Evolutionary conservation across 164 flowering plant genomes (phyloP), one percentile per base, ranked within the genome.

Genomic region (Paratinospora sagittata): DNA sequence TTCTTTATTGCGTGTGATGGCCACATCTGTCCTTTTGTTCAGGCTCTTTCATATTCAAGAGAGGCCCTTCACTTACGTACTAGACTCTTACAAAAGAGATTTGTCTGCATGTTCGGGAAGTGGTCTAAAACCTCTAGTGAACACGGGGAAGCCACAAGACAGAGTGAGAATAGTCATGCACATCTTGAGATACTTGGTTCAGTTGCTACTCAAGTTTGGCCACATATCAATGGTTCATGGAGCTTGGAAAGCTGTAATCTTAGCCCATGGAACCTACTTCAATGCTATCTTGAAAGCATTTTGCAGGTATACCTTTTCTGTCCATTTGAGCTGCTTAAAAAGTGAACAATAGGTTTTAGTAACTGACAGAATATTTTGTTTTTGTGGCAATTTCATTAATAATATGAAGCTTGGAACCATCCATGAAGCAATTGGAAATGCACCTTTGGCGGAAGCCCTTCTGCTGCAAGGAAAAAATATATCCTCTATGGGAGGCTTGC

Each of bases 211-310:
- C 81, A 82, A 75, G 75, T 81, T 69, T 90, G 89, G 96, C 76
- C 84, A 7, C 74, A 49, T 57, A 73, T 71, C 27, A 43, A 39
- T 45, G 21, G 43, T 57, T 65, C 85, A 64, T 73, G 73, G 77
- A 81, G 83, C 62, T 34, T 79, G 63, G 86, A 84, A 71, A 61
- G 73, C 66, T 76, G 67, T 78, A 47, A 75, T 75, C 81, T 87
- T 74, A 92, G 88, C 82, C 93, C 94, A 26, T 96, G 98, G 98
- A 90, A 79, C 78, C 85, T 93, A 45, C 95, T 96, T 52, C 84
- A 84, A 26, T 84, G 89, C 78, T 96, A 90, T 73, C 90, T 93
- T 57, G 98, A 96, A 78, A 96, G 99, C 83, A 74, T 78, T 69
- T 80, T 93, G 72, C 99, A 96, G 99, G 99, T 92, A n/a, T 66